These are phyloP conservation scores for Lignosus rhinocerotis DNA, from an alignment of 1,284 basidiomycete genomes.

Conservation along the genomic window DNA sequence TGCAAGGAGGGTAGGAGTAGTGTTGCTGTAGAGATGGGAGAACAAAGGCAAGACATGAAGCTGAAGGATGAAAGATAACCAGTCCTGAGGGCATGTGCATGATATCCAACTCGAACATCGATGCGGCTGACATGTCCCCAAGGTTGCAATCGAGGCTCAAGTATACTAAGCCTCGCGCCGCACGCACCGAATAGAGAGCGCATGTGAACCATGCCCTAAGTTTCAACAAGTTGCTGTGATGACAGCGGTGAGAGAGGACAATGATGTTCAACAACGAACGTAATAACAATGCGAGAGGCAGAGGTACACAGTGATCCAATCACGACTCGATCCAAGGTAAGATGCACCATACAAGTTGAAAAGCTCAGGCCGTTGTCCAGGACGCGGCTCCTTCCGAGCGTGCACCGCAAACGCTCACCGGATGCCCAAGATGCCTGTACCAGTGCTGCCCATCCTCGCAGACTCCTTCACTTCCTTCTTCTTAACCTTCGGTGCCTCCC, in stretches of 20 bases:
- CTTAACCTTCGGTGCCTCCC: constrained; percentile 61
- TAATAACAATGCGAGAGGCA: neutral
- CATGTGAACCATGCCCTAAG: too few species aligned
- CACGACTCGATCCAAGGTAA: neutral
- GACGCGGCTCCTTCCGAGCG: neutral
- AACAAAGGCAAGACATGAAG: neutral
- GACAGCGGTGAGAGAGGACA: too few species aligned
- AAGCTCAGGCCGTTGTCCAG: too few species aligned
- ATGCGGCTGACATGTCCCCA: neutral
- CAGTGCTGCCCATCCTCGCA: constrained; percentile 32
- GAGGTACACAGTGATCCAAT: neutral
- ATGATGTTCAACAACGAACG: neutral
- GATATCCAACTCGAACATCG: neutral
- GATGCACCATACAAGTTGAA: too few species aligned
- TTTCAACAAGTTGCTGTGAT: too few species aligned
- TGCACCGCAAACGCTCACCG: constrained; percentile 15
- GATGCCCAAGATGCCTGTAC: constrained; percentile 31
- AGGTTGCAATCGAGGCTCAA: neutral
- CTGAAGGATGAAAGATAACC: neutral
- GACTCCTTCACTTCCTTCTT: constrained; percentile 48
- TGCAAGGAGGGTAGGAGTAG: neutral
- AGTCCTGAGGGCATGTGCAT: neutral
- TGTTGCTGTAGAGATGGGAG: neutral
- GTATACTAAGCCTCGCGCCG: too few species aligned
- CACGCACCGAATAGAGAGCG: too few species aligned